Evolutionary conservation across 306 rosid genomes (phyloP), one percentile per base, ranked within the genome.

Genomic region (Bauhinia variegata): DNA sequence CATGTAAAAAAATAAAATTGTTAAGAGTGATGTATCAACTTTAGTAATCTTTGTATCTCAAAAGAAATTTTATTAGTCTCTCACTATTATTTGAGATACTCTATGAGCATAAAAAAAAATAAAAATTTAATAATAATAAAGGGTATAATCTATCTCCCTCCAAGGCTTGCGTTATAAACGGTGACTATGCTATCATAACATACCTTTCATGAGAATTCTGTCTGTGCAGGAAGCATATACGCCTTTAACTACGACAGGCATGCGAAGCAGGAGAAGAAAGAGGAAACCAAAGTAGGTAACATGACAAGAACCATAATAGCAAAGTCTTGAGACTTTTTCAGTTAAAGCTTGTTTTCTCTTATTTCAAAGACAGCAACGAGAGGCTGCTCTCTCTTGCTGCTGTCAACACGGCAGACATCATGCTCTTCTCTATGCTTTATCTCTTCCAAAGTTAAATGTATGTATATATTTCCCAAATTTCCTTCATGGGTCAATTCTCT

Each of bases 191-290:
- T 36, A 52, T 71, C 78, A n/a, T 15, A 53, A 65, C 47, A 66
- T 70, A 78, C 70, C 65, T 65, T 78, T 71, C 78, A 65, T 78
- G 64, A 46, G 53, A 78, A 33, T 53, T 65, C 78, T 78, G 28
- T 64, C 79, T 66, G 70, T 57, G 17, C 17, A 56, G 61, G 66
- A 11, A 70, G 53, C 39, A 18, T 15, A 39, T 13, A 54, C 69
- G 28, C 69, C 79, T 66, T 77, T n/a, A 54, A 70, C 56, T 57
- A 30, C 18, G 49, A n/a, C 62, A 70, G 56, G 56, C 80, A 68
- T 68, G 70, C 50, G 75, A 68, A 60, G 70, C n/a, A n/a, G n/a
- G n/a, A n/a, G n/a, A n/a, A n/a, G n/a, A n/a, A n/a, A n/a, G n/a
- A n/a, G n/a, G n/a, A n/a, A n/a, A n/a, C n/a, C n/a, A n/a, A n/a